phyloP scores from a whole-genome alignment of 768 basidiomycete species.

The Phlebiopsis gigantea region DNA sequence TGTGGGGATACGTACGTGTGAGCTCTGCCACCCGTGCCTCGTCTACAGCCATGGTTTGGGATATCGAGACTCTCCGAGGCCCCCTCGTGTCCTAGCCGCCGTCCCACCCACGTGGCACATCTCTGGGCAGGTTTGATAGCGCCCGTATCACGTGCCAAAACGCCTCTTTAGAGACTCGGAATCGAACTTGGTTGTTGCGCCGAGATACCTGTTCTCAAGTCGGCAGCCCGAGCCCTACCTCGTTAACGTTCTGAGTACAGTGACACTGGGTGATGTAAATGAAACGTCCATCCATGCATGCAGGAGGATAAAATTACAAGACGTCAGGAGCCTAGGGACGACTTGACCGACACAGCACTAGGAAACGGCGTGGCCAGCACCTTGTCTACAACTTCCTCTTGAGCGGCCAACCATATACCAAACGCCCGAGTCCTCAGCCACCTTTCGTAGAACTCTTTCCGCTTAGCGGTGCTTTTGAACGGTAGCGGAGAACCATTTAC shows the following conservation, averaged over 20 bases:
- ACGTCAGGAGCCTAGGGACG: background rate
- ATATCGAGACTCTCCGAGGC: conserved; percentile 14
- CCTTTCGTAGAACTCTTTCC: conserved; percentile 70
- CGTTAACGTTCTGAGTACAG: no score
- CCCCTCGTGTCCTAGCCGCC: background rate
- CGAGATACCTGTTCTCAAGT: no score
- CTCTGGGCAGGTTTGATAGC: no score
- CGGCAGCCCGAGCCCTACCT: no score
- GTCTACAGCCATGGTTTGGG: conserved; percentile 34
- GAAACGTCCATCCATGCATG: no score
- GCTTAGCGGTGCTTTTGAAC: conserved; percentile 61
- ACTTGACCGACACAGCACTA: background rate
- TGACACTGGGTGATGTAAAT: no score
- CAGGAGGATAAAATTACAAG: no score
- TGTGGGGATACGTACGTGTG: conserved; percentile 33
- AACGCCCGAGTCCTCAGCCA: conserved; percentile 77
- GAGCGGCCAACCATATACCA: conserved; percentile 72
- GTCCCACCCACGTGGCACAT: conserved; percentile 13
- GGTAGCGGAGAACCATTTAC: conserved; percentile 65
- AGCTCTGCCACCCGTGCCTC: conserved; percentile 42
- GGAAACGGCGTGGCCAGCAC: conserved; percentile 33
- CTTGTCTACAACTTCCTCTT: conserved; percentile 64
- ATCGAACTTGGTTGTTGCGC: no score
- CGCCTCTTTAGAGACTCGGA: no score
- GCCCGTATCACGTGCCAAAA: no score